phyloP scores from a whole-genome alignment of 345 rosid species.

The Populus ilicifolia region DNA sequence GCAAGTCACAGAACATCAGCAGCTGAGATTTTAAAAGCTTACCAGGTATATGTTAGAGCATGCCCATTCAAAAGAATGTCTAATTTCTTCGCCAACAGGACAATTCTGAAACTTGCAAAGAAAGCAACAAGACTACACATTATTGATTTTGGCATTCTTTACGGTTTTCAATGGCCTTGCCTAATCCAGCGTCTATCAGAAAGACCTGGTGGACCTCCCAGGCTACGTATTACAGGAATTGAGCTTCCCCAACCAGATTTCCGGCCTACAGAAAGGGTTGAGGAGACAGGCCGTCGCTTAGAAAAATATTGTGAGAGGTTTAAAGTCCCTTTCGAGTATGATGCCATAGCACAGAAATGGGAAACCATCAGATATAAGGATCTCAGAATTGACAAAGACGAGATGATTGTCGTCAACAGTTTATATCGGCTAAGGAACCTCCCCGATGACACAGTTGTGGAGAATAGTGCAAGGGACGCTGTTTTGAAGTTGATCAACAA shows the following conservation, averaged over 20 bases:
- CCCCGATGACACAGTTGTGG: slow-evolving; percentile 56
- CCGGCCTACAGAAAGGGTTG: slow-evolving; percentile 51
- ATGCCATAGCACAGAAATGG: slow-evolving; percentile 60
- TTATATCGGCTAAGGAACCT: slow-evolving; percentile 41
- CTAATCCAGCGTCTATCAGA: slow-evolving; percentile 47
- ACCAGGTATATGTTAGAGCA: slow-evolving; percentile 41
- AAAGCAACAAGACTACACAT: slow-evolving; percentile 47
- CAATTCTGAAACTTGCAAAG: slow-evolving; percentile 44
- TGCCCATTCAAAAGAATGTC: slow-evolving; percentile 53
- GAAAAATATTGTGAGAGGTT: slow-evolving; percentile 47
- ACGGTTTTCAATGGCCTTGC: slow-evolving; percentile 68
- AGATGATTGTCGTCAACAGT: slow-evolving; percentile 47
- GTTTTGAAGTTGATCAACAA: slow-evolving; percentile 16
- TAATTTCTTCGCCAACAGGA: slow-evolving; percentile 44
- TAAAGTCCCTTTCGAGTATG: slow-evolving; percentile 50
- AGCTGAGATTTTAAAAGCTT: slow-evolving; percentile 50
- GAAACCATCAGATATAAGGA: slow-evolving; percentile 49
- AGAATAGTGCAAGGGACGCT: slow-evolving; percentile 20
- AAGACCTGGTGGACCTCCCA: slow-evolving; percentile 49
- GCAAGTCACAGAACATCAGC: slow-evolving; percentile 36
- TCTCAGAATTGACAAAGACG: slow-evolving; percentile 44
- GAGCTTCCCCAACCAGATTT: slow-evolving; percentile 61
- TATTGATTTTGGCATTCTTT: slow-evolving; percentile 52
- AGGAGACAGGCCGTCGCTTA: slow-evolving; percentile 48
- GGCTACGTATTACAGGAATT: slow-evolving; percentile 47